Base-by-base conservation (phyloP, 2,329 filamentous ascomycete species). In the Ophiostoma quercus region DNA sequence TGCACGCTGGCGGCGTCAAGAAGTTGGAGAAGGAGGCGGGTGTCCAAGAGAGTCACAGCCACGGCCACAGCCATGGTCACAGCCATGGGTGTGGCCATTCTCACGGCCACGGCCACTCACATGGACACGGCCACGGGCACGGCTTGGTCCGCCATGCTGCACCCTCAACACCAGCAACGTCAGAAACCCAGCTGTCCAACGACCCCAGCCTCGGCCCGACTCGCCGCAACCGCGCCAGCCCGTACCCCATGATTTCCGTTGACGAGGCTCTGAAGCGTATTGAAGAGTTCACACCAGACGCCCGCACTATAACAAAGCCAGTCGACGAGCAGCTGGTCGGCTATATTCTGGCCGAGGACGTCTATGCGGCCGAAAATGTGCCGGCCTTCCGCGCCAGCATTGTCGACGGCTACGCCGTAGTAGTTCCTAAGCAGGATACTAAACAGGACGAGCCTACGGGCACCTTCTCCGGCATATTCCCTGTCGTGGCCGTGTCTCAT, bases 351-450 rank as follows among this genome's bases (percentile, higher is more conserved):
- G 93, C 94, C 0, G 88, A 93, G 76, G 90, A 96, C 74, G 89
- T 99, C 32, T 86, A 83, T 54, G 92, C 95, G 0, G 80, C 81
- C 3, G 94, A 97, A 77, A 87, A 90, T 8, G 95, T 99, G 0
- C 95, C 95, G 0, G 95, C 94, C 0, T 99, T 96, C 80, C 85
- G 93, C 71, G 95, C 95, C 22, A 98, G 94, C 77, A 98, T 97
- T 57, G 95, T 99, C 0, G 95, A 99, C 78, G 95, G 95, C 0
- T 99, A 99, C 76, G 95, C 95, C 2, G 86, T 96, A 0, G 88
- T 94, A 51, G 89, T 87, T 29, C 14, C 41, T 1, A 39, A 19
- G 12, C 12, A 14, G 14, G 12, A 5, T 1, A 6, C 34, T 34
- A 8, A 5, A 34, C 4, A 34, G 8, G 22, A 25, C 1, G 14